Evolutionary conservation across 805 yeast genomes (phyloP).

Genomic region (Sugiyamaella valdiviana): DNA sequence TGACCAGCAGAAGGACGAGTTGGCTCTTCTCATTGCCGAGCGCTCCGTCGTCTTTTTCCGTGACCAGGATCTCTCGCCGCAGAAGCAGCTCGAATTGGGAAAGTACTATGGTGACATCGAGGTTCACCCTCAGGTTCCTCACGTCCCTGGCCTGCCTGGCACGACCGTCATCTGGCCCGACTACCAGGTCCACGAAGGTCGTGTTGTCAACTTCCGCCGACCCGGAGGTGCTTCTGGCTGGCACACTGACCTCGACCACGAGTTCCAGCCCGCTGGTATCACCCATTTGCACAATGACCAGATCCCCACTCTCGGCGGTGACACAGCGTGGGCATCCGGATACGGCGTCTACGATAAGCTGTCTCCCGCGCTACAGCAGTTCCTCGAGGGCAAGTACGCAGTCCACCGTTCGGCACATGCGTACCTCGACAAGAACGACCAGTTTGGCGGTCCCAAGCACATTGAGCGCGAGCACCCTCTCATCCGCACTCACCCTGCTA

Average conservation of each 20-base stretch:
- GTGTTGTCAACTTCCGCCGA: constrained; percentile 16
- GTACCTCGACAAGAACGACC: constrained; percentile 38
- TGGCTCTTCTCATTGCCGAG: constrained; percentile 43
- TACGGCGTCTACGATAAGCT: constrained; percentile 49
- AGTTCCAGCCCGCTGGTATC: constrained; percentile 50
- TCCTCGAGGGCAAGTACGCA: constrained; percentile 42
- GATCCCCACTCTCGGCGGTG: constrained; percentile 47
- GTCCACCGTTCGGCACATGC: constrained; percentile 39
- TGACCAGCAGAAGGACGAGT: constrained; percentile 42
- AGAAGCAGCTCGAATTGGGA: constrained; percentile 41
- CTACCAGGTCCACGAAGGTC: constrained; percentile 28
- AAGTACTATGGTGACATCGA: constrained; percentile 43
- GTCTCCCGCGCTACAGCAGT: constrained; percentile 43
- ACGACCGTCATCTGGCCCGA: constrained; percentile 26
- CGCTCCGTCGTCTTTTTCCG: constrained; percentile 48
- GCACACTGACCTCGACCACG: constrained; percentile 54
- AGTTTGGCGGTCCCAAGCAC: constrained; percentile 40
- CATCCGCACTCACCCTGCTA: constrained; percentile 59
- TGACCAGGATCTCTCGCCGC: constrained; percentile 41
- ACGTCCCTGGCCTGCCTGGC: constrained; percentile 31
- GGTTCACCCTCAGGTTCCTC: constrained; percentile 27
- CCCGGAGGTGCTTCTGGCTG: constrained; percentile 33
- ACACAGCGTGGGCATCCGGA: constrained; percentile 49
- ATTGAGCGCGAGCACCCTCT: constrained; percentile 44
- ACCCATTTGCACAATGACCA: constrained; percentile 50